Evolutionary conservation across 2,329 filamentous ascomycete species (phyloP), one percentile per base, ranked within the genome.

Genomic region (Penicillium sp.): DNA sequence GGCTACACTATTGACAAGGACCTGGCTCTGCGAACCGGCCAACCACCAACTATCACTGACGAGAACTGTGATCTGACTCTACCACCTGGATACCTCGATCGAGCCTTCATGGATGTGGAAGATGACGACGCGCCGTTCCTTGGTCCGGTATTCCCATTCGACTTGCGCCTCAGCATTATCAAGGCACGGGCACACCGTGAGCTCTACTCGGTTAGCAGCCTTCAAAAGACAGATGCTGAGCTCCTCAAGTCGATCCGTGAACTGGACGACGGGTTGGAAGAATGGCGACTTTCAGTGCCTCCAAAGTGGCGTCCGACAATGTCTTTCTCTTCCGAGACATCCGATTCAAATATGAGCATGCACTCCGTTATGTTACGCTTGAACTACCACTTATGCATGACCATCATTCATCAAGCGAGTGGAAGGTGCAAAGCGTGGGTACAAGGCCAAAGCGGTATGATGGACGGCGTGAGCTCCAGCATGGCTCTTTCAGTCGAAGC

Each of bases 1-100:
- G 78, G 77, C 56, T 84, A 83, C 53, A 72, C 72, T 2, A 66
- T 82, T 9, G 82, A 85, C 58, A 84, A 83, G 55, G 82, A 84
- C n/a, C 72, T 83, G 11, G 71, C 79, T 0, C 69, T 85, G 0
- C 76, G 82, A 3, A 81, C 77, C 0, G 80, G 81, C 0, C 80
- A 82, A 45, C 81, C 81, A 0, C 81, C 81, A 1, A 66, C 73
- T 1, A 77, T 83, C 18, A 65, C 70, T 3, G 80, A 83, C 48
- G 77, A 80, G 14, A 77, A 81, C 50, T 83, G 81, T 57, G 80
- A 83, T 58, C 67, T 83, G 13, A 77, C 78, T 0, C 66, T 83
- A 3, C 80, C 81, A 0, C 67, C 72, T 0, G 67, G 67, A 2
- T 77, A 77, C 56, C 62, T 69, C 7, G 73, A 76, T 6, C 57